A percentile compares a stretch with the other conserved stretches of the same genome.
phyloP scores from a whole-genome alignment of 2,329 filamentous ascomycete species.

The Lachnellula cervina region DNA sequence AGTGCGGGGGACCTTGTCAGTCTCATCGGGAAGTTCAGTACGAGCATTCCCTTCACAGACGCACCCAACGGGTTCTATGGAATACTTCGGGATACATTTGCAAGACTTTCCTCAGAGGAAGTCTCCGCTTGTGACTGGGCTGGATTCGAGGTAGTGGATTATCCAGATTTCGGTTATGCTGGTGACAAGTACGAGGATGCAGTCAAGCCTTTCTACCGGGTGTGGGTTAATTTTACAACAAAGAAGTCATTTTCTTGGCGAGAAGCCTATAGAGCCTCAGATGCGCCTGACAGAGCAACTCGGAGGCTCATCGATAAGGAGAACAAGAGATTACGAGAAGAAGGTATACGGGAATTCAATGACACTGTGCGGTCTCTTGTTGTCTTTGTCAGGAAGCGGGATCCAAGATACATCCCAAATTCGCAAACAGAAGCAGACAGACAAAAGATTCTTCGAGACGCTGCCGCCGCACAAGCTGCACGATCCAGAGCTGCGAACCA shows the following conservation, averaged over 20 bases:
- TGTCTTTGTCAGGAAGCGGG: constrained; percentile 82
- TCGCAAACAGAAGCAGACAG: constrained; percentile 74
- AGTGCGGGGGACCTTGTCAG: constrained; percentile 73
- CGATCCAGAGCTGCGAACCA: constrained; percentile 76
- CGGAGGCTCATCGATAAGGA: constrained; percentile 92
- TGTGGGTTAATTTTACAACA: constrained; percentile 79
- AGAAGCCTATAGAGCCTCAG: constrained; percentile 75
- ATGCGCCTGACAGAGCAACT: constrained; percentile 80
- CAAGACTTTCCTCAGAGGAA: constrained; percentile 76
- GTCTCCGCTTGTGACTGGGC: constrained; percentile 67
- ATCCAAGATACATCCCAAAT: constrained; percentile 77
- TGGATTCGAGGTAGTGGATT: constrained; percentile 54
- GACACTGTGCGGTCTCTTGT: constrained; percentile 84
- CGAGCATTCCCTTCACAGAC: constrained; percentile 74
- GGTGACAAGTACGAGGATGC: constrained; percentile 69
- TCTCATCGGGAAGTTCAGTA: constrained; percentile 76
- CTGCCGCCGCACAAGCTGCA: constrained; percentile 78
- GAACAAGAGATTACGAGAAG: constrained; percentile 78
- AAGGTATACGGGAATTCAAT: constrained; percentile 83
- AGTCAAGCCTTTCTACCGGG: constrained; percentile 74
- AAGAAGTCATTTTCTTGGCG: constrained; percentile 85
- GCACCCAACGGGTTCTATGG: constrained; percentile 80
- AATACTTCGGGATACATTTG: constrained; percentile 71
- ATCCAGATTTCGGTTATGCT: constrained; percentile 79
- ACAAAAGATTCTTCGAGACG: constrained; percentile 70